phyloP scores from a whole-genome alignment of 176 grass and related monocot species.

The Hyparrhenia diplandra region DNA sequence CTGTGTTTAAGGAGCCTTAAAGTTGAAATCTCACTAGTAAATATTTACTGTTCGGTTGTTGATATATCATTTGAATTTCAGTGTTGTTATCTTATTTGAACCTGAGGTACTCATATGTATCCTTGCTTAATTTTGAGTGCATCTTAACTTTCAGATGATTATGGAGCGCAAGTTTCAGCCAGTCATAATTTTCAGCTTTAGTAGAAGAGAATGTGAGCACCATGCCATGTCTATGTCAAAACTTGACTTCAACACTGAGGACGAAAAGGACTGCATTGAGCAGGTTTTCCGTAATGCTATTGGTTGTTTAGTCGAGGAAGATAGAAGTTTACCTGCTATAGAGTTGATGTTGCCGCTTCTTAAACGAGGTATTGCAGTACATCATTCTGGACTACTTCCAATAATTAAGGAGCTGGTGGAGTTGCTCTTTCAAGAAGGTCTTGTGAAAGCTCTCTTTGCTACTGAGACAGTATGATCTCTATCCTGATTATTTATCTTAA shows the following conservation, averaged over 20 bases:
- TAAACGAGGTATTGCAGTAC: slow-evolving; percentile 88
- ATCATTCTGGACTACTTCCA: slow-evolving; percentile 97
- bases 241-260: slow-evolving; percentile 92
- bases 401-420: slow-evolving; percentile 99
- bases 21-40: slow-evolving; percentile 3
- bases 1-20: background rate
- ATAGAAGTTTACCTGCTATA: slow-evolving; percentile 94
- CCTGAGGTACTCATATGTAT: background rate
- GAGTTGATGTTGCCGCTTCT: slow-evolving; percentile 97
- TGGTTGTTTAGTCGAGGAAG: slow-evolving; percentile 74
- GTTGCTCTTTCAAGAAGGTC: slow-evolving; percentile 98
- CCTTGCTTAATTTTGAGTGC: slow-evolving; percentile 18
- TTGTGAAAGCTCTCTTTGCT: slow-evolving; percentile 99
- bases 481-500: background rate
- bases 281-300: slow-evolving; percentile 83
- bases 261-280: slow-evolving; percentile 77
- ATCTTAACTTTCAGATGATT: slow-evolving; percentile 75
- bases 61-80: slow-evolving; percentile 20
- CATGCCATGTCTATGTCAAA: slow-evolving; percentile 99
- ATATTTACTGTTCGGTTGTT: slow-evolving; percentile 17
- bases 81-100: slow-evolving; percentile 10
- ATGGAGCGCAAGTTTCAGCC: slow-evolving; percentile 99
- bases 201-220: slow-evolving; percentile 94
- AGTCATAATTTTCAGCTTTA: slow-evolving; percentile 97
- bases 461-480: slow-evolving; percentile 77